Evolutionary conservation across 305 asterid genomes (phyloP), one percentile per base, ranked within the genome.

Genomic region (Fraxinus baroniana): DNA sequence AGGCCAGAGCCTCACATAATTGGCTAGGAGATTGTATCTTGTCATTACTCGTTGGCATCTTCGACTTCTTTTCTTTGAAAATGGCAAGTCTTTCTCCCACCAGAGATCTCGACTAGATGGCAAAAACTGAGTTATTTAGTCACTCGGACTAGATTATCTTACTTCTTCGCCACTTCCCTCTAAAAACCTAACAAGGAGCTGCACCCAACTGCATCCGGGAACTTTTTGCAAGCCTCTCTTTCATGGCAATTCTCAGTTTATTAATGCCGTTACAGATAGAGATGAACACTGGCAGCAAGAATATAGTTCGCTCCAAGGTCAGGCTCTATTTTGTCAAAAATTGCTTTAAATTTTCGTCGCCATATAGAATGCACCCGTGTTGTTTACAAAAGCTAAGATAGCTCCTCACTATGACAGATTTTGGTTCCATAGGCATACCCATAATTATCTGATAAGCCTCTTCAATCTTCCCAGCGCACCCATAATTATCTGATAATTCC

Each of bases 401-500:
- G 89, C 95, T 91, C 87, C 98, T 88, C 46, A 93, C 76, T 80
- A 91, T 84, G 62, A 93, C 85, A 57, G 93, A 83, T 57, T 91
- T 92, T 9, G 97, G 94, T 85, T 90, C 91, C 86, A 87, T 82
- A 0, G 93, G 91, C 97, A 92, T 92, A 86, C 86, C 83, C 86
- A 24, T 80, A 17, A 93, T 89, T 39, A 89, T 79, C 83, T 60
- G 84, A 81, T 92, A 90, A 85, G 97, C 97, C 84, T 87, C 91
- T 84, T 88, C 89, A 7, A 90, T 84, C 87, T 79, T 84, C 77
- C 97, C 92, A 76, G 89, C 89, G 28, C 93, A 91, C 44, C 97
- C 94, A 60, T 89, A 85, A n/a, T n/a, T n/a, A n/a, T n/a, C n/a
- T n/a, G n/a, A 18, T 87, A 92, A 62, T 92, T 93, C 95, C 94